Evolutionary conservation across 2,329 filamentous ascomycete species (phyloP).

Genomic region (Calonectria leucothoes): DNA sequence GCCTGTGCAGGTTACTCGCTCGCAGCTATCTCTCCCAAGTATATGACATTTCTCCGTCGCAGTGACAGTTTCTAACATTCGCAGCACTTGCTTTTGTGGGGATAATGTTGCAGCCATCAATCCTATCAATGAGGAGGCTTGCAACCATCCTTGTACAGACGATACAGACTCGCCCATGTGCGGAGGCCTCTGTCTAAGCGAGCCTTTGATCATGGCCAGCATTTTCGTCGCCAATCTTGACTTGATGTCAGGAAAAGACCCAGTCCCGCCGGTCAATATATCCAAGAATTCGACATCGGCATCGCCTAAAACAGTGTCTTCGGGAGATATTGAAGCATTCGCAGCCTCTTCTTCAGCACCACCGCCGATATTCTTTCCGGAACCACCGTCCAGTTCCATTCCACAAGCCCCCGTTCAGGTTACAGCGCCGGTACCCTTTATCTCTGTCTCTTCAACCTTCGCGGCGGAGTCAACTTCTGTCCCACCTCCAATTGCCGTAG

Average conservation of each 20-base stretch:
- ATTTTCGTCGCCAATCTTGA: slow-evolving; percentile 42
- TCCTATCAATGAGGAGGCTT: slow-evolving; percentile 43
- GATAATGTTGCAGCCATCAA: slow-evolving; percentile 45
- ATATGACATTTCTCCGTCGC: background rate
- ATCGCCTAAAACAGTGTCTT: background rate
- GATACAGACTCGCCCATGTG: slow-evolving; percentile 46
- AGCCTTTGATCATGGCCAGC: slow-evolving; percentile 44
- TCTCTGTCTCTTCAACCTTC: background rate
- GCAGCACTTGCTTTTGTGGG: slow-evolving; percentile 50
- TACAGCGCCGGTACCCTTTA: background rate
- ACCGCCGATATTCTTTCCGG: slow-evolving; percentile 6
- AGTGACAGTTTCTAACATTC: slow-evolving; percentile 12
- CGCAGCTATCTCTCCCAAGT: slow-evolving; percentile 46
- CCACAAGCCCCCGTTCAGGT: background rate
- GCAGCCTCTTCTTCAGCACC: slow-evolving; percentile 20
- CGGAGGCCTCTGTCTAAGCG: slow-evolving; percentile 45
- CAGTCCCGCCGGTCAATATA: slow-evolving; percentile 18
- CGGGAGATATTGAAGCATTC: background rate
- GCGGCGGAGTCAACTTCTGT: background rate
- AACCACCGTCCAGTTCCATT: background rate
- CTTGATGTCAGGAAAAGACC: slow-evolving; percentile 17
- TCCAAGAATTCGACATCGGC: background rate
- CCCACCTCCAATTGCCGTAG: background rate
- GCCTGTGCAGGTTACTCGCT: slow-evolving; percentile 34
- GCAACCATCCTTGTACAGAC: slow-evolving; percentile 46